Conservation (phyloP, 495 filamentous ascomycete genomes). For the Xylaria sp. region DNA sequence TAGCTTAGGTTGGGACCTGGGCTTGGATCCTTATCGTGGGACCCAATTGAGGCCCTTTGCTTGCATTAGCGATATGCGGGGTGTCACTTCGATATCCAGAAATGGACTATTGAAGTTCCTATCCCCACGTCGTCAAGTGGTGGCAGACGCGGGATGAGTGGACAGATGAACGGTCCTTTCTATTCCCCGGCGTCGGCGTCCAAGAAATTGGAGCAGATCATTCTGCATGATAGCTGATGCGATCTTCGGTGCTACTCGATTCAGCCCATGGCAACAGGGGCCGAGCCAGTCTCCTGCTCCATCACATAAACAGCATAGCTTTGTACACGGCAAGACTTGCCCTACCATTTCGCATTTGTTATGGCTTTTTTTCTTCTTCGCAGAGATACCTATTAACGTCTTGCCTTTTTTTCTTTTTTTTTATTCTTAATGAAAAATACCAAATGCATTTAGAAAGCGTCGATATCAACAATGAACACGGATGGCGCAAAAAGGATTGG, state of each 20-base stretch:
- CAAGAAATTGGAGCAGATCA: neutral
- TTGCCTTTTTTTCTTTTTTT: neutral
- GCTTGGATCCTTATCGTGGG: conserved; percentile 23
- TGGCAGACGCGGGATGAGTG: neutral
- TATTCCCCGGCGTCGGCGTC: neutral
- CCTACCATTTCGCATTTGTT: neutral
- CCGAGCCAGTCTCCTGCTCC: neutral
- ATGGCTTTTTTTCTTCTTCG: neutral
- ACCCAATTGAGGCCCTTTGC: conserved; percentile 24
- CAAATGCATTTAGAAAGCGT: conserved; percentile 28
- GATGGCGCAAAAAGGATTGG: conserved; percentile 17
- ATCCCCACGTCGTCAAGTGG: neutral
- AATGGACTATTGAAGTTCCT: conserved; percentile 8
- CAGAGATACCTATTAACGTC: conserved; percentile 26
- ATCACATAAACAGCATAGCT: neutral
- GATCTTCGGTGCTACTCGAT: conserved; percentile 4
- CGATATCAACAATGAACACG: conserved; percentile 7
- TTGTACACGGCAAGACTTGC: neutral
- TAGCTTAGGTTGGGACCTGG: conserved; percentile 28
- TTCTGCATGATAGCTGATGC: conserved; percentile 3
- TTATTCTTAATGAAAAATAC: conserved; percentile 8
- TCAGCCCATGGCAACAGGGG: neutral
- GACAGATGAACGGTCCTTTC: neutral
- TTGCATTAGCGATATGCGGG: conserved; percentile 38
- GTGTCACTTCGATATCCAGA: conserved; percentile 23